Conservation (phyloP, 495 filamentous ascomycete species). For the Hyaloscypha hepaticicola region DNA sequence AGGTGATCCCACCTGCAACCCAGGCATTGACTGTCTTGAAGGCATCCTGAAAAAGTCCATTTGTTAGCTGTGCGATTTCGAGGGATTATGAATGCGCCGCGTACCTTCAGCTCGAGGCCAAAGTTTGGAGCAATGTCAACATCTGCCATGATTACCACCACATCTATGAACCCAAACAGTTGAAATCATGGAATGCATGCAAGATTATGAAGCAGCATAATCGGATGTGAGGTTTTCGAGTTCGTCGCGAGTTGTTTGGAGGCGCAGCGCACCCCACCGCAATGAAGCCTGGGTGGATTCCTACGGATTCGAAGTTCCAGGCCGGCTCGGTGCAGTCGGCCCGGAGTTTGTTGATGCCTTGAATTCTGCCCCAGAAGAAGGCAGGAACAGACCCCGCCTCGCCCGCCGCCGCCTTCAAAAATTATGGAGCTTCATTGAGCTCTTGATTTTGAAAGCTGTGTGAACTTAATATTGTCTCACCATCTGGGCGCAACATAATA, state of each 20-base stretch:
- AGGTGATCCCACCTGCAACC: conserved; percentile 84
- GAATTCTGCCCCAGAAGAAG: background rate
- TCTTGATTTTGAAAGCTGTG: background rate
- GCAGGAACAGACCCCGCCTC: background rate
- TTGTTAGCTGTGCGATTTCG: conserved; percentile 9
- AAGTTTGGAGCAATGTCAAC: conserved; percentile 74
- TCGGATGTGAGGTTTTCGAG: background rate
- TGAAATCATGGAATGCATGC: conserved; percentile 21
- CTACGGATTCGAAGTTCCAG: background rate
- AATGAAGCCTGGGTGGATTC: conserved; percentile 6
- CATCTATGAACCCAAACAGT: background rate
- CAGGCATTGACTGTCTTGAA: conserved; percentile 93
- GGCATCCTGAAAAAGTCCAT: conserved; percentile 57
- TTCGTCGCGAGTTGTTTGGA: conserved; percentile 5
- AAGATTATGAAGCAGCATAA: conserved; percentile 15
- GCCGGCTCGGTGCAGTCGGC: background rate
- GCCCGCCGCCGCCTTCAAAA: too few relatives aligned
- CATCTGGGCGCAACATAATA: conserved; percentile 1
- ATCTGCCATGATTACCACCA: conserved; percentile 62
- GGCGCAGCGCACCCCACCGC: conserved; percentile 17
- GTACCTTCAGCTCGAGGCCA: conserved; percentile 87
- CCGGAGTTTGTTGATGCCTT: background rate
- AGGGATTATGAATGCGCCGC: conserved; percentile 20
- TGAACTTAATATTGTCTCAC: conserved; percentile 2
- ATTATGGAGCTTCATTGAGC: background rate